Percentiles rank a stretch among this genome's conserved stretches.
Conservation (phyloP, 352 stramenopile species). For the Pythium periplocum region DNA sequence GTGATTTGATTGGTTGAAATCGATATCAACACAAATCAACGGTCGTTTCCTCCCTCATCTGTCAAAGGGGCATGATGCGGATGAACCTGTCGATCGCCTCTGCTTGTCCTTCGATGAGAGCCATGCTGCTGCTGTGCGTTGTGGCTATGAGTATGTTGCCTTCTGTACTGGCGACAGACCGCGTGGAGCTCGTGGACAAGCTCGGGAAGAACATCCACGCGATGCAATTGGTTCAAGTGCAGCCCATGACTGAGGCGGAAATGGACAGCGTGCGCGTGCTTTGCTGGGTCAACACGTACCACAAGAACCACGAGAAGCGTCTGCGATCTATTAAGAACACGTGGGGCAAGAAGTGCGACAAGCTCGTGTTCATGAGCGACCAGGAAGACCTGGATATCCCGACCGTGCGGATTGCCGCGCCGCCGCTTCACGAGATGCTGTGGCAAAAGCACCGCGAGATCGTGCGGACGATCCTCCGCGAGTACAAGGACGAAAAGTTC, state of each 20-base stretch:
- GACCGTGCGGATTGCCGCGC: constrained; percentile 58
- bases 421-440: constrained; percentile 64
- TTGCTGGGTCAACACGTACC: constrained; percentile 85
- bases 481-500: constrained; percentile 59
- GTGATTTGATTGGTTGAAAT: constrained; percentile 3
- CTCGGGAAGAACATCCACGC: constrained; percentile 62
- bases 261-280: constrained; percentile 50
- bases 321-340: constrained; percentile 64
- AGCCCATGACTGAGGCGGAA: constrained; percentile 32
- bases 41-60: no score
- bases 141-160: constrained; percentile 2
- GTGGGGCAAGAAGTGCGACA: constrained; percentile 79
- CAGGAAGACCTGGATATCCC: constrained; percentile 52
- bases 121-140: constrained; percentile 2
- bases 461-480: constrained; percentile 58
- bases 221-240: constrained; percentile 67
- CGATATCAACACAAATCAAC: not conserved
- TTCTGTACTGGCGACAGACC: constrained; percentile 4
- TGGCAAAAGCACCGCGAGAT: constrained; percentile 86
- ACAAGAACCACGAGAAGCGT: constrained; percentile 63
- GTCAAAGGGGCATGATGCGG: no score
- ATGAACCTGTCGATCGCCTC: no score
- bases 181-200: constrained; percentile 23
- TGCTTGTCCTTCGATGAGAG: no score
- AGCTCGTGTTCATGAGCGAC: constrained; percentile 88